Evolutionary conservation across 2,329 filamentous ascomycete species (phyloP), one percentile per base, ranked within the genome.

Genomic region (Fusarium pininemorale): DNA sequence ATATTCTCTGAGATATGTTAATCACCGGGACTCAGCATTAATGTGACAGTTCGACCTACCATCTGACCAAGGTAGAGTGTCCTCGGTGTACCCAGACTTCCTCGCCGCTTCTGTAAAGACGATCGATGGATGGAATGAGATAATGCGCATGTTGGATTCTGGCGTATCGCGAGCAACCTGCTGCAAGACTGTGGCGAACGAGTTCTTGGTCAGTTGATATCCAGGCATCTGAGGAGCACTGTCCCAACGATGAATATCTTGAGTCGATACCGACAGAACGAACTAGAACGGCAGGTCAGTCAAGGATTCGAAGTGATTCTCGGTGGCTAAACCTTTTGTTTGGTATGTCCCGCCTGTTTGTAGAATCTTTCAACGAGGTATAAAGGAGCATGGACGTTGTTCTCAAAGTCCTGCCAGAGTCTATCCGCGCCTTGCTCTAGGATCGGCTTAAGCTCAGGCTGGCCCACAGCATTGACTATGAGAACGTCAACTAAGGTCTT

Each of bases 71-170:
- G 75, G 75, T 15, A 77, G 37, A 15, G 67, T 76, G 3, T 78
- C 68, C n/a, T 54, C 59, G 5, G 74, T 75, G 8, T 77, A 78
- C 1, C 79, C 80, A 0, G 64, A 28, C 1, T 63, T 66, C 45
- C 69, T 63, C 2, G 79, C 79, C 1, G 75, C 51, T 5, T 82
- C 77, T 4, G 83, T 84, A 42, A 77, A 81, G 3, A 85, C 77
- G 8, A 79, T 57, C 1, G 84, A 84, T 0, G 85, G 85, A 32
- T 86, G 82, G 55, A 82, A 84, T 42, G 75, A 83, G 18, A 85
- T 39, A 18, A 85, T 64, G 47, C 85, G 84, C 80, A 85, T 78
- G 7, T 77, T 60, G 15, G 80, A 78, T 0, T 79, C 63, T 2
- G 73, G 50, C 0, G 78, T 78, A 22, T 84, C 81, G 0, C 78